A percentile compares a stretch with the other conserved stretches of the same genome.
Conservation (phyloP, 75 land plant species). For the Pseudotsuga menziesii region DNA sequence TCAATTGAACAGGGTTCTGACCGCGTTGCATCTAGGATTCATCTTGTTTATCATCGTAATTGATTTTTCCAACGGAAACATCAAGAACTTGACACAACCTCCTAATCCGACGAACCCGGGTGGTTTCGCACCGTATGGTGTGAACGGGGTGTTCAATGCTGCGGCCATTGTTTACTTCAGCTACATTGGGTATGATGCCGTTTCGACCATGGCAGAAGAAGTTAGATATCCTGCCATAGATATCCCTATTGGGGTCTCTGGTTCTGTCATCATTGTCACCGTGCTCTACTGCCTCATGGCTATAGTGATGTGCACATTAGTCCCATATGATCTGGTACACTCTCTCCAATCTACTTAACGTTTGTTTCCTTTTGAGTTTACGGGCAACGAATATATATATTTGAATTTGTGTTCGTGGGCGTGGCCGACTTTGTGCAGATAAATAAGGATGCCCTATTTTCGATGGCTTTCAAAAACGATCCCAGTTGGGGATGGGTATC, state of each 20-base stretch:
- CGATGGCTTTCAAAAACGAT: conserved; percentile 62
- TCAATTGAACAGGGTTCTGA: conserved; percentile 55
- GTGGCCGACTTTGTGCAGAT: conserved; percentile 58
- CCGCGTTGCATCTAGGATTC: conserved; percentile 61
- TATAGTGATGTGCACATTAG: conserved; percentile 64
- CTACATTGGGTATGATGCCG: conserved; percentile 94
- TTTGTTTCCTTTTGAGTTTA: too few relatives aligned
- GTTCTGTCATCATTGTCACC: conserved; percentile 82
- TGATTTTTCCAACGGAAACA: conserved; percentile 20
- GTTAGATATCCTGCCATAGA: conserved; percentile 56
- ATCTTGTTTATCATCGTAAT: conserved; percentile 65
- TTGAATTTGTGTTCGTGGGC: too few relatives aligned
- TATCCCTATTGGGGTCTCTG: conserved; percentile 86
- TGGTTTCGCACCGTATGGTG: conserved; percentile 80
- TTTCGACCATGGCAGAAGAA: conserved; percentile 95
- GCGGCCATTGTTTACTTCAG: conserved; percentile 89
- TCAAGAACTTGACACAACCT: conserved; percentile 46
- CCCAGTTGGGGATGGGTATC: conserved; percentile 81
- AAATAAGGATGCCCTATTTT: conserved; percentile 64
- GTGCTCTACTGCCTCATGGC: conserved; percentile 89
- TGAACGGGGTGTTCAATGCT: conserved; percentile 66
- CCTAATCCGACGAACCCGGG: conserved; percentile 29
- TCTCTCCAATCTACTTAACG: too few relatives aligned
- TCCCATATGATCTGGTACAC: conserved; percentile 75
- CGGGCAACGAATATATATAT: too few relatives aligned